Evolutionary conservation across 805 yeast species (phyloP).

Genomic region (Ogataea corticis): DNA sequence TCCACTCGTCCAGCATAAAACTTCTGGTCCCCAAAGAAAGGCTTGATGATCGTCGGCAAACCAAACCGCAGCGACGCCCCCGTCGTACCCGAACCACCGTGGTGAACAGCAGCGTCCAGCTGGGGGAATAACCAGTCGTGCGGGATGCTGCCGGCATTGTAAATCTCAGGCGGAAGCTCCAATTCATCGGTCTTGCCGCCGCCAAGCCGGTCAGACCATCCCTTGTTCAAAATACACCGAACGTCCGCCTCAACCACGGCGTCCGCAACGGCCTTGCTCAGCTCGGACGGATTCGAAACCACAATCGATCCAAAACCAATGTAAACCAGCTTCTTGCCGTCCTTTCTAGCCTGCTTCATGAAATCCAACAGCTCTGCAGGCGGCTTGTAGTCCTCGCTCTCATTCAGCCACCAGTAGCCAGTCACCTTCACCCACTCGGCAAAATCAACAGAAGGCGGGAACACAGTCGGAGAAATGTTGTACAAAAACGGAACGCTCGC

Average conservation of each 20-base stretch:
- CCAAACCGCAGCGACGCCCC: slow-evolving; percentile 90
- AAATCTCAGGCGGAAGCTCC: slow-evolving; percentile 66
- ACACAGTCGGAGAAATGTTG: slow-evolving; percentile 82
- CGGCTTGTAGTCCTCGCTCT: slow-evolving; percentile 52
- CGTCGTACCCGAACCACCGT: slow-evolving; percentile 96
- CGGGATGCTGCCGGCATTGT: slow-evolving; percentile 71
- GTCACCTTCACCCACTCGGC: slow-evolving; percentile 95
- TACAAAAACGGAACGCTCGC: slow-evolving; percentile 83
- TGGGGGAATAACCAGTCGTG: slow-evolving; percentile 94
- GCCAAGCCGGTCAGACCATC: slow-evolving; percentile 83
- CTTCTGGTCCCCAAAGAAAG: slow-evolving; percentile 95
- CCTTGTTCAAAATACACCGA: slow-evolving; percentile 84
- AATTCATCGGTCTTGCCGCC: slow-evolving; percentile 38
- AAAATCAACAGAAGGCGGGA: slow-evolving; percentile 92
- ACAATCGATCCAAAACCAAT: slow-evolving; percentile 97
- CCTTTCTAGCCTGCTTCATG: slow-evolving; percentile 58
- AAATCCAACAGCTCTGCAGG: slow-evolving; percentile 59
- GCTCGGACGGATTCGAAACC: slow-evolving; percentile 74
- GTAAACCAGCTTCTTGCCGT: slow-evolving; percentile 73
- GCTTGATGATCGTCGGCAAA: slow-evolving; percentile 85
- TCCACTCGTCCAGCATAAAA: slow-evolving; percentile 87
- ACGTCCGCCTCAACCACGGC: slow-evolving; percentile 83
- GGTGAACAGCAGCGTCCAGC: slow-evolving; percentile 93
- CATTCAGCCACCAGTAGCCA: slow-evolving; percentile 91
- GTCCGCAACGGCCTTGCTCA: slow-evolving; percentile 75